These are phyloP conservation scores for Cucumis melo DNA, from an alignment of 306 rosid species.

Conservation along the genomic window DNA sequence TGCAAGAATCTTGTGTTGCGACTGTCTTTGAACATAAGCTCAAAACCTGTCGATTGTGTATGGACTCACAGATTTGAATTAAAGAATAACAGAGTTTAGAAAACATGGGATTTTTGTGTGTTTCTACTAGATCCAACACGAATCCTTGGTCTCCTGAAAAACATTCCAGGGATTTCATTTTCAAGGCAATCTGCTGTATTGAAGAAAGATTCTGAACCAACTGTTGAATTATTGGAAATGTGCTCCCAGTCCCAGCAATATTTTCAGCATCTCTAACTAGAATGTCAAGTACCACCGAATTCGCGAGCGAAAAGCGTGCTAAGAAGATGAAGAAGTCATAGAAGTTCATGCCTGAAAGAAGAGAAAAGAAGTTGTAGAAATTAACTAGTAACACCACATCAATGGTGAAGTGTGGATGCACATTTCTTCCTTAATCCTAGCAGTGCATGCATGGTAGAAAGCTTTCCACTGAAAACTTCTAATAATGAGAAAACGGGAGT, in stretches of 20 bases:
- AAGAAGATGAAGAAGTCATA: constrained; percentile 59
- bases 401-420: neutral
- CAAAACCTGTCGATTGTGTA: constrained; percentile 21
- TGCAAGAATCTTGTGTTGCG: constrained; percentile 23
- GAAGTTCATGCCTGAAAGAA: constrained; percentile 77
- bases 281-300: constrained; percentile 29
- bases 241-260: neutral
- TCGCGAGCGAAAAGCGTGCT: constrained; percentile 42
- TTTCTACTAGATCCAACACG: constrained; percentile 33
- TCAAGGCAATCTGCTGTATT: constrained; percentile 21
- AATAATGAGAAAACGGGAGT: neutral
- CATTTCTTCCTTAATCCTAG: neutral
- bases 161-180: constrained; percentile 35
- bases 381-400: neutral
- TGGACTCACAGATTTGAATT: constrained; percentile 29
- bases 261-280: constrained; percentile 20
- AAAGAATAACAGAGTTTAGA: constrained; percentile 26
- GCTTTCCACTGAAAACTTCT: neutral
- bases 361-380: constrained; percentile 3
- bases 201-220: constrained; percentile 47
- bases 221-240: constrained; percentile 27
- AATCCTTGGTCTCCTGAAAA: constrained; percentile 35
- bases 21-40: constrained; percentile 14
- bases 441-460: neutral
- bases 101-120: constrained; percentile 37